Conservation (phyloP, 1,284 basidiomycete genomes). For the Ceratobasidium sp. region DNA sequence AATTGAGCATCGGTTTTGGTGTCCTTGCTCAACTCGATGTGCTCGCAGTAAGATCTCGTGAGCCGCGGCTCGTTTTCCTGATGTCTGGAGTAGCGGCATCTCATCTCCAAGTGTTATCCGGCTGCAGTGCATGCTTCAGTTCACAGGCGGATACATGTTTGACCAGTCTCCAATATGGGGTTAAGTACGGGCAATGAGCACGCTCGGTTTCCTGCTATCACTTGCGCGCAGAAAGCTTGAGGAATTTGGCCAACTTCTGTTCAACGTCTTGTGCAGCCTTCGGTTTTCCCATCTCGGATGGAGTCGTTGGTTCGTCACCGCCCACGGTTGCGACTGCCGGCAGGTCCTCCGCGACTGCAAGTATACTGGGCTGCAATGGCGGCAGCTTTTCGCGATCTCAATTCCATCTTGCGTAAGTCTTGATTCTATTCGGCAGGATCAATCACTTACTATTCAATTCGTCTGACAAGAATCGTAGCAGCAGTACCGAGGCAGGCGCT, state of each 20-base stretch:
- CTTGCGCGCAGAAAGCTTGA: constrained; percentile 26
- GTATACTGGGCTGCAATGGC: constrained; percentile 13
- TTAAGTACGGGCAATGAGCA: too few relatives aligned
- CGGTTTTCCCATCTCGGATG: not conserved
- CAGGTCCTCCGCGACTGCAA: constrained; percentile 12
- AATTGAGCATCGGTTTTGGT: too few relatives aligned
- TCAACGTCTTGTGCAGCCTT: not conserved
- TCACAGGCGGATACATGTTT: too few relatives aligned
- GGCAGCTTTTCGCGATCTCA: constrained; percentile 37
- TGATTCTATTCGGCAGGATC: not conserved
- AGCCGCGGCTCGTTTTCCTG: too few relatives aligned
- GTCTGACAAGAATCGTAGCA: constrained; percentile 80
- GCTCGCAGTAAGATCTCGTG: too few relatives aligned
- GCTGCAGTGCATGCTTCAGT: too few relatives aligned
- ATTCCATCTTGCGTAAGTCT: not conserved
- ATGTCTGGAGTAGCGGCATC: too few relatives aligned
- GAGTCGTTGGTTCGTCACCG: not conserved
- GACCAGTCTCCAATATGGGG: too few relatives aligned
- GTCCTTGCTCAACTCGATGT: too few relatives aligned
- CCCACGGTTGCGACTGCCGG: not conserved
- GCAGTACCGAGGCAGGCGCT: constrained; percentile 81
- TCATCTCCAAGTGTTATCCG: too few relatives aligned
- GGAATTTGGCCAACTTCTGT: constrained; percentile 34
- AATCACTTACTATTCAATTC: constrained; percentile 72
- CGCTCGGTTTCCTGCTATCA: not conserved